Evolutionary conservation across 768 basidiomycete species (phyloP).

Genomic region (Gelatoporia subvermispora): DNA sequence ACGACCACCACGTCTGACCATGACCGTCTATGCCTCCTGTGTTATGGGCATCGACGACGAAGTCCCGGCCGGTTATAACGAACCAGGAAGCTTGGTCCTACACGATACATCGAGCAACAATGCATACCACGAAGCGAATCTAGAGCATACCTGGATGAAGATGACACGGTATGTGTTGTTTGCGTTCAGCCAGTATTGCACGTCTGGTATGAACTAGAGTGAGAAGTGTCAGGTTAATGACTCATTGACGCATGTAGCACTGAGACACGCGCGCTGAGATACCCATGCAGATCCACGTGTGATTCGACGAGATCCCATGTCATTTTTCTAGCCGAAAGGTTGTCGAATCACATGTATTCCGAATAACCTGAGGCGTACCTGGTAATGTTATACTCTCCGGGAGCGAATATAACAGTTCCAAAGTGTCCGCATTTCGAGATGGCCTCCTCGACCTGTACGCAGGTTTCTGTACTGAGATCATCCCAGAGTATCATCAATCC

Average conservation of each 20-base stretch:
- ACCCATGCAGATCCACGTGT: slow-evolving; percentile 38
- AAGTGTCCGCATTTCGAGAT: slow-evolving; percentile 45
- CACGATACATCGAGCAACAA: neutral
- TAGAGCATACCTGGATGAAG: slow-evolving; percentile 45
- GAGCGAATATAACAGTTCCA: slow-evolving; percentile 40
- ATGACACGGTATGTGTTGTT: slow-evolving; percentile 55
- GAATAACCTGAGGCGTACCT: slow-evolving; percentile 26
- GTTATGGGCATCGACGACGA: slow-evolving; percentile 50
- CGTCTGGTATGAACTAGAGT: slow-evolving; percentile 46
- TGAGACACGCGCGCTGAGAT: slow-evolving; percentile 33
- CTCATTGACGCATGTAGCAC: too few species aligned
- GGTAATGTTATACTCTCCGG: slow-evolving; percentile 48
- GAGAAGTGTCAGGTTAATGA: neutral
- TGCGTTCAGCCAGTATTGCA: slow-evolving; percentile 51
- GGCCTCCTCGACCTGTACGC: slow-evolving; percentile 40
- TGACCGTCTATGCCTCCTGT: slow-evolving; percentile 57
- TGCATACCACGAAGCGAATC: neutral
- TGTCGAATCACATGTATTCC: neutral
- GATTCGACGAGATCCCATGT: slow-evolving; percentile 45
- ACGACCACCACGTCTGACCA: slow-evolving; percentile 59
- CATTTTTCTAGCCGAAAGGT: slow-evolving; percentile 39
- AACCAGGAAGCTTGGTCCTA: slow-evolving; percentile 64
- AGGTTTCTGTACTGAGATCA: neutral
- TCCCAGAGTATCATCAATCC: neutral
- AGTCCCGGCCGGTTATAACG: slow-evolving; percentile 52